A percentile compares a stretch with the other conserved stretches of the same genome.
Evolutionary conservation across 78 protist species (phyloP).

Genomic region (Dictyostelium intermedium): DNA sequence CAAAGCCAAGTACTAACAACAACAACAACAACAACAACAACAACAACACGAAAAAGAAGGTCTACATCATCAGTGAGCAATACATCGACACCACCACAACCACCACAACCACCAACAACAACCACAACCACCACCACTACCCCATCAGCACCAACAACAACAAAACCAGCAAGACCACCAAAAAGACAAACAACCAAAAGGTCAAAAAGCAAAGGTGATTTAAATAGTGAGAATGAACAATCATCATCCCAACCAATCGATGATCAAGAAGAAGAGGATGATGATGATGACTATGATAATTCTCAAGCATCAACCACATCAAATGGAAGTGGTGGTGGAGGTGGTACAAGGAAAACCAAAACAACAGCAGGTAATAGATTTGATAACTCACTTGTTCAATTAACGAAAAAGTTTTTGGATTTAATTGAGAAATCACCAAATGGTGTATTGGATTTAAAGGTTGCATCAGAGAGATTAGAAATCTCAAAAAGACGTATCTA

Average conservation of each 20-base stretch:
- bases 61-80: not conserved
- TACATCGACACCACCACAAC: too few relatives aligned
- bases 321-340: not conserved
- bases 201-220: not conserved
- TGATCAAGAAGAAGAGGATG: not conserved
- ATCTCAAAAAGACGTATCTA: constrained; percentile 96
- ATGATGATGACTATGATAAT: not conserved
- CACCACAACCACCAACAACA: not conserved
- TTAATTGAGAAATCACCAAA: constrained; percentile 54
- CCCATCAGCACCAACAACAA: not conserved
- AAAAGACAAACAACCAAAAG: not conserved
- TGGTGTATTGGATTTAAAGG: constrained; percentile 88
- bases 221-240: not conserved
- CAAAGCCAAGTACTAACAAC: not conserved
- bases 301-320: not conserved
- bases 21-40: not conserved
- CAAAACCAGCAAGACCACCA: not conserved
- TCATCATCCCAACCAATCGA: not conserved
- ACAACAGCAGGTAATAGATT: constrained; percentile 25
- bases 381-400: constrained; percentile 64
- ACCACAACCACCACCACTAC: not conserved
- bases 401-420: constrained; percentile 68
- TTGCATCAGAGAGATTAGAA: constrained; percentile 73
- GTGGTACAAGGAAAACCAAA: not conserved
- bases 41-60: not conserved